Conservation (phyloP, 139 green algal genomes). For the Volvox africanus region DNA sequence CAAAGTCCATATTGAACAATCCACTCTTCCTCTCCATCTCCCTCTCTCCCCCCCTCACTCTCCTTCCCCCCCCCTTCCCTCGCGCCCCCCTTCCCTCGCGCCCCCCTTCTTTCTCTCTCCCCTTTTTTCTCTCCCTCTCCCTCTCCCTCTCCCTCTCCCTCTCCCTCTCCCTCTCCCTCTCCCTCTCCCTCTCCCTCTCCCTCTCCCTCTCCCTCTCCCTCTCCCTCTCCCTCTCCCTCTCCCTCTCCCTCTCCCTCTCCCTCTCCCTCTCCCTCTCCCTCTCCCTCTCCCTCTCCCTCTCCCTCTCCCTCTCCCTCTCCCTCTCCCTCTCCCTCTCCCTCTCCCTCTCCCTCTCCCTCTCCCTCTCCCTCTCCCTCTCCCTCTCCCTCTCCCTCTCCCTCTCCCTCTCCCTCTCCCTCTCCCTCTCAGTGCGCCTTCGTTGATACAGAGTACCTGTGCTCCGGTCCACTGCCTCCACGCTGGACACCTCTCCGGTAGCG, state of each 20-base stretch:
- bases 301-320: not conserved
- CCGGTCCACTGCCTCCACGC: slow-evolving; percentile 48
- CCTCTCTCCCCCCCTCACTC: not conserved
- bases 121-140: not conserved
- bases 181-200: not conserved
- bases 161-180: not conserved
- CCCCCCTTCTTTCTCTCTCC: not conserved
- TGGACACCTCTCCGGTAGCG: slow-evolving; percentile 47
- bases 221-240: not conserved
- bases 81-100: not conserved
- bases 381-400: not conserved
- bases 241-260: not conserved
- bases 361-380: not conserved
- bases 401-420: not conserved
- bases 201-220: not conserved
- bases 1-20: too few species aligned
- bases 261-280: not conserved
- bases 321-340: not conserved
- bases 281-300: not conserved
- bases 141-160: not conserved
- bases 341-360: not conserved
- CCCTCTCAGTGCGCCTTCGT: too few species aligned
- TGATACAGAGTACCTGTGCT: slow-evolving; percentile 38
- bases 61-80: too few species aligned
- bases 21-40: not conserved